Conservation (phyloP, 2,329 filamentous ascomycete genomes). For the Pseudopyricularia javanii region DNA sequence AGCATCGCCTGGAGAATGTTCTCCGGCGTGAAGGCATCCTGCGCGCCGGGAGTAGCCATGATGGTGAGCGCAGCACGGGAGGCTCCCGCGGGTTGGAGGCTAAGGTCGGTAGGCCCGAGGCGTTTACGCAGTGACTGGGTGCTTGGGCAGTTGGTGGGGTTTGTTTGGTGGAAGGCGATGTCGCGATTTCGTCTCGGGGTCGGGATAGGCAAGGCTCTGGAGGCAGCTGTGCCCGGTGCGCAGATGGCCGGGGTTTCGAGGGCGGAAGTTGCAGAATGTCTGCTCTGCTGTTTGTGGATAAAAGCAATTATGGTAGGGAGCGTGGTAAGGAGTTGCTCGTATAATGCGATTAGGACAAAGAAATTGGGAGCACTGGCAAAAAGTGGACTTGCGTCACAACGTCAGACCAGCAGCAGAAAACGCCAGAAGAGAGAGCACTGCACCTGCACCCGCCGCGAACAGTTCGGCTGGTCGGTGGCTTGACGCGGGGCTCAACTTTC, state of each 20-base stretch:
- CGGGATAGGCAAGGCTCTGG: neutral
- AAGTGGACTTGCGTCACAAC: conserved; percentile 1
- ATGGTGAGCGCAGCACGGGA: conserved; percentile 7
- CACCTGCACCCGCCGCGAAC: neutral
- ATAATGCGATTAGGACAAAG: neutral
- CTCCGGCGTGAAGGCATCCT: conserved; percentile 62
- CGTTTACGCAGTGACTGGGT: neutral
- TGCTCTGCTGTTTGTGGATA: neutral
- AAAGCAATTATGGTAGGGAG: neutral
- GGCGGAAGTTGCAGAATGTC: neutral
- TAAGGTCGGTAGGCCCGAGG: neutral
- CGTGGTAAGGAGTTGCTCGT: neutral
- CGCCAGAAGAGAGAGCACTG: neutral
- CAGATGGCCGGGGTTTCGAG: too few relatives aligned
- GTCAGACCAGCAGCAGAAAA: neutral
- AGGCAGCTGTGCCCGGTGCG: too few relatives aligned
- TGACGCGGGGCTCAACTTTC: neutral
- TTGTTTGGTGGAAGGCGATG: neutral
- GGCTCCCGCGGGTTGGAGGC: neutral
- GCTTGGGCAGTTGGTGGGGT: neutral
- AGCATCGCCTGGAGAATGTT: conserved; percentile 74
- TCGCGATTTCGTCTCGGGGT: neutral
- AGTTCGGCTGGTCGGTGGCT: neutral
- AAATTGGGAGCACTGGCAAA: neutral
- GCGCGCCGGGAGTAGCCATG: conserved; percentile 57